These are phyloP conservation scores for Saccharum spontaneum DNA, from an alignment of 176 grass and related monocot genomes.

Conservation along the genomic window DNA sequence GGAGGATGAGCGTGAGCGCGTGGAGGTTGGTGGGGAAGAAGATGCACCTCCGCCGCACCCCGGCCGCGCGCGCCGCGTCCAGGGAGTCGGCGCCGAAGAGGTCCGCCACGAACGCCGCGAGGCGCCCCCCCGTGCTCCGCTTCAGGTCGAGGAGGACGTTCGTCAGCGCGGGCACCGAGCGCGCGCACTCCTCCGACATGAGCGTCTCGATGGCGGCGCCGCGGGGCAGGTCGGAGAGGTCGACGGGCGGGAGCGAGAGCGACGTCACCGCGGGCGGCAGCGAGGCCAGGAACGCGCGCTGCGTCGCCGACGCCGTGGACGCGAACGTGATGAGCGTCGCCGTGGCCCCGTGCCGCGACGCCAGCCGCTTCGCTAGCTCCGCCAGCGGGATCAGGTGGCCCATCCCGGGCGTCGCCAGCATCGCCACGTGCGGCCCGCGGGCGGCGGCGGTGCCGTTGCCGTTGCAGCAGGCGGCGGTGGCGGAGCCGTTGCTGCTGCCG, in stretches of 20 bases:
- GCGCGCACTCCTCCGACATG: conserved; percentile 40
- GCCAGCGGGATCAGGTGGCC: conserved; percentile 66
- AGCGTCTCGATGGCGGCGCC: conserved; percentile 45
- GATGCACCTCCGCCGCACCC: conserved; percentile 36
- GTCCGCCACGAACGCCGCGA: conserved; percentile 63
- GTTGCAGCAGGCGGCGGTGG: neutral
- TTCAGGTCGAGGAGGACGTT: neutral
- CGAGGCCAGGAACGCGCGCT: conserved; percentile 39
- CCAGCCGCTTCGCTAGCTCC: conserved; percentile 55
- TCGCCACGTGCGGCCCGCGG: conserved; percentile 39
- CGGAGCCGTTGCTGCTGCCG: neutral
- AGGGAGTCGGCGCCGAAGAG: conserved; percentile 56
- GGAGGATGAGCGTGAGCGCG: conserved; percentile 52
- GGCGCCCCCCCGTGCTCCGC: neutral
- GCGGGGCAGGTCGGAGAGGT: conserved; percentile 39
- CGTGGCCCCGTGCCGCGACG: conserved; percentile 33
- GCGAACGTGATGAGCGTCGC: conserved; percentile 58
- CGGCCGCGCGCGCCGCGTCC: conserved; percentile 38
- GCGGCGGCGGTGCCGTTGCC: neutral
- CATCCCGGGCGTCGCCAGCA: conserved; percentile 54
- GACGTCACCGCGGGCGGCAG: conserved; percentile 27
- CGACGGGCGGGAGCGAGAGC: conserved; percentile 39
- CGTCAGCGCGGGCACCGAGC: neutral
- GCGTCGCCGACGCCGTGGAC: conserved; percentile 26
- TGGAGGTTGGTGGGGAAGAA: conserved; percentile 67